phyloP scores from a whole-genome alignment of 2,329 filamentous ascomycete species.

The Penicillium brevicompactum region DNA sequence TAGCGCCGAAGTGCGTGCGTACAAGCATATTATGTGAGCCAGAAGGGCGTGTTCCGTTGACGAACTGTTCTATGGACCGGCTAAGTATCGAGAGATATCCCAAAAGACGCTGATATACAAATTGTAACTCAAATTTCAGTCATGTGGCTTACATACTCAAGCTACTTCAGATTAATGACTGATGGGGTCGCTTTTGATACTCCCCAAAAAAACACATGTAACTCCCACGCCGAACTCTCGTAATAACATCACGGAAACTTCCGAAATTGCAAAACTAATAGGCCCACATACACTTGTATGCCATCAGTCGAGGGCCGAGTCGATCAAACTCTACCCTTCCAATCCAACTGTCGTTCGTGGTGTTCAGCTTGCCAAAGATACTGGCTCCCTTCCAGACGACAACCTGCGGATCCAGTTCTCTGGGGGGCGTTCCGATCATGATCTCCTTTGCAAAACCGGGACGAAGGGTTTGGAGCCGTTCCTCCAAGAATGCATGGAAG shows the following conservation, averaged over 20 bases:
- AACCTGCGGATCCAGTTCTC: slow-evolving; percentile 96
- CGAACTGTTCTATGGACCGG: background rate
- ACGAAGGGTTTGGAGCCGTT: slow-evolving; percentile 69
- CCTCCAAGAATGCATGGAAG: slow-evolving; percentile 81
- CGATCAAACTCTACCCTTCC: slow-evolving; percentile 84
- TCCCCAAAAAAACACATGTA: slow-evolving; percentile 5
- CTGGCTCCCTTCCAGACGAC: slow-evolving; percentile 97
- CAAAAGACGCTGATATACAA: too few species aligned
- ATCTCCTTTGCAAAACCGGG: slow-evolving; percentile 67
- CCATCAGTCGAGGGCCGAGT: slow-evolving; percentile 76
- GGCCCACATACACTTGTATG: slow-evolving; percentile 74
- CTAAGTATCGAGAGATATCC: too few species aligned
- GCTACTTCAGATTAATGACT: slow-evolving; percentile 2
- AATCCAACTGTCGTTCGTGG: slow-evolving; percentile 94
- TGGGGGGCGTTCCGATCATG: slow-evolving; percentile 69
- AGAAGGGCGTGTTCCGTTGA: too few species aligned
- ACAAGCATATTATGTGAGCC: background rate
- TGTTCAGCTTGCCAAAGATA: slow-evolving; percentile 85
- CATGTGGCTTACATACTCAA: background rate
- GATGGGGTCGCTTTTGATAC: slow-evolving; percentile 1
- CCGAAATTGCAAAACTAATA: slow-evolving; percentile 43
- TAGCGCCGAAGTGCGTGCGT: background rate
- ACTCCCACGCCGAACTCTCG: slow-evolving; percentile 25
- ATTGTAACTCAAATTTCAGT: too few species aligned
- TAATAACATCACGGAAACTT: slow-evolving; percentile 9